phyloP scores from a whole-genome alignment of 495 filamentous ascomycete genomes.

The Xylaria flabelliformis region DNA sequence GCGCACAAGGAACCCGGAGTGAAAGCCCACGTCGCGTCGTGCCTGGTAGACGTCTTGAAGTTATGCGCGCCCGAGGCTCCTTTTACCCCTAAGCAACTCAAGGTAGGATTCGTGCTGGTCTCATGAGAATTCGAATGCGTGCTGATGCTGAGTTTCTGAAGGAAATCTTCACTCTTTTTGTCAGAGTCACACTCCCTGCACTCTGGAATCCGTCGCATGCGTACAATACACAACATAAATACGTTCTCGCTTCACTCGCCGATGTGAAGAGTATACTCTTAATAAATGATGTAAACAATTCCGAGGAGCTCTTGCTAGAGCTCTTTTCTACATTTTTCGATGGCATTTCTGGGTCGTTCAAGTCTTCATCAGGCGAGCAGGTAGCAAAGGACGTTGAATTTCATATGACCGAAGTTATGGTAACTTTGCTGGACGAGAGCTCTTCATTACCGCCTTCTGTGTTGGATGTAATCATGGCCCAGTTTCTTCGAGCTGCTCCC shows the following conservation, averaged over 20 bases:
- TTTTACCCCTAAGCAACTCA: constrained; percentile 86
- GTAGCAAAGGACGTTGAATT: constrained; percentile 90
- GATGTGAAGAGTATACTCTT: constrained; percentile 94
- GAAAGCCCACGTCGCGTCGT: constrained; percentile 84
- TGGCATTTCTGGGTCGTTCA: constrained; percentile 80
- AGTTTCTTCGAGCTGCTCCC: constrained; percentile 88
- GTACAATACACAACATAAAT: constrained; percentile 91
- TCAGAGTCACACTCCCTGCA: constrained; percentile 80
- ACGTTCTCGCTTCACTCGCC: constrained; percentile 85
- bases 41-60: constrained; percentile 91
- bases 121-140: constrained; percentile 19
- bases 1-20: constrained; percentile 93
- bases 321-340: constrained; percentile 92
- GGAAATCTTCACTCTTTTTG: constrained; percentile 93
- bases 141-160: constrained; percentile 42
- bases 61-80: constrained; percentile 96
- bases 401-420: constrained; percentile 85
- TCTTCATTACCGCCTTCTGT: constrained; percentile 78
- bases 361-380: constrained; percentile 75
- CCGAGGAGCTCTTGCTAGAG: constrained; percentile 75
- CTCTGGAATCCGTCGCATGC: constrained; percentile 87
- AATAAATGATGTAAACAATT: constrained; percentile 84
- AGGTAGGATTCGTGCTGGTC: constrained; percentile 59
- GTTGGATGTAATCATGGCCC: constrained; percentile 92
- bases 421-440: constrained; percentile 86